A percentile compares a stretch with the other conserved stretches of the same genome.
These are phyloP conservation scores for Barnettozyma wickerhamii DNA, from an alignment of 805 yeast species.

Conservation along the genomic window DNA sequence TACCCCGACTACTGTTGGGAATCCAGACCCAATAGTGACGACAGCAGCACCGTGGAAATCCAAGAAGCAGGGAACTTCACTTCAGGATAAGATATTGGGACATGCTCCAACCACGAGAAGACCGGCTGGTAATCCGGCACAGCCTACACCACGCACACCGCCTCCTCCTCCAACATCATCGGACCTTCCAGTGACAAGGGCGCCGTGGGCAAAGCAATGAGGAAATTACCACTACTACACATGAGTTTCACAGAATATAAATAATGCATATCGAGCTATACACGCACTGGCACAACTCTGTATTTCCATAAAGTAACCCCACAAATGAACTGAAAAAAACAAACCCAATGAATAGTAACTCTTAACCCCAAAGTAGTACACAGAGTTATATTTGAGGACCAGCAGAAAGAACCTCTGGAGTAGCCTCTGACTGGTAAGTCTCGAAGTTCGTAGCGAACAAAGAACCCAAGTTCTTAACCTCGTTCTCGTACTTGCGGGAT, in stretches of 20 bases:
- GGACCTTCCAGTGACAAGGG: constrained; percentile 8
- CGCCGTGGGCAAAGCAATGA: constrained; percentile 18
- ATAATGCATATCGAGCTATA: no score
- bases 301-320: no score
- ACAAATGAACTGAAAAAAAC: background rate
- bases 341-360: background rate
- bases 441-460: constrained; percentile 84
- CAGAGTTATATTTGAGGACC: constrained; percentile 54
- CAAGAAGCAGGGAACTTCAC: constrained; percentile 8
- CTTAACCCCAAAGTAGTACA: background rate
- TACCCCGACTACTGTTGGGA: background rate
- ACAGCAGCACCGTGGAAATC: constrained; percentile 18
- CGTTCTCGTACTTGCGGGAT: constrained; percentile 43
- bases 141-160: no score
- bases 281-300: no score
- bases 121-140: background rate
- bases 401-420: constrained; percentile 85
- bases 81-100: constrained; percentile 13
- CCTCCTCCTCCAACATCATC: background rate
- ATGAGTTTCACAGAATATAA: no score
- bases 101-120: constrained; percentile 2
- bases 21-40: background rate
- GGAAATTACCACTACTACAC: no score
- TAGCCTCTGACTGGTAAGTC: constrained; percentile 78
- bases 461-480: constrained; percentile 63